These are phyloP conservation scores for Lachancea dasiensis DNA, from an alignment of 805 yeast species.

Conservation along the genomic window DNA sequence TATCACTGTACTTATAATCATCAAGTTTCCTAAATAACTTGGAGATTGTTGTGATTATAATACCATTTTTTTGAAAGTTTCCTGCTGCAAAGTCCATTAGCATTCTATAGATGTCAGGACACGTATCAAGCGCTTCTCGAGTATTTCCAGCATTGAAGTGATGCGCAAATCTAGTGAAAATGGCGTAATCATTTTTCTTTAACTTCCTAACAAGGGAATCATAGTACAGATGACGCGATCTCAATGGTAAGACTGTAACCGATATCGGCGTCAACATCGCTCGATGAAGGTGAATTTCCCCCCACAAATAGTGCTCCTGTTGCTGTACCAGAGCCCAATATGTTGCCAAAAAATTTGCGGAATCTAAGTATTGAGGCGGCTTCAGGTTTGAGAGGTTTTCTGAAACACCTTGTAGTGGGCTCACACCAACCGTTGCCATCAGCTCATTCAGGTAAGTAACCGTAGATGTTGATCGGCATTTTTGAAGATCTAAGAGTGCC, in stretches of 20 bases:
- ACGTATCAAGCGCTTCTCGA: slow-evolving; percentile 10
- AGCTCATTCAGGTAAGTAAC: slow-evolving; percentile 24
- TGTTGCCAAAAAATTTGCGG: slow-evolving; percentile 38
- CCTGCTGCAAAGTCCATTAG: slow-evolving; percentile 53
- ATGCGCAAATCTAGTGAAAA: slow-evolving; percentile 24
- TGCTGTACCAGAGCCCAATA: slow-evolving; percentile 46
- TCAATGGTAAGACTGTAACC: slow-evolving; percentile 40
- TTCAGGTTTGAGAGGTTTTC: slow-evolving; percentile 1
- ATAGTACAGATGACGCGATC: slow-evolving; percentile 33
- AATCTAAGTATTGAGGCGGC: slow-evolving; percentile 20
- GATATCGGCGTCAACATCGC: slow-evolving; percentile 37
- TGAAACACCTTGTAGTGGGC: slow-evolving; percentile 13
- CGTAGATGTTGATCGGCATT: slow-evolving; percentile 16
- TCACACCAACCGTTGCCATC: slow-evolving; percentile 16
- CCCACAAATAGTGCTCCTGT: slow-evolving; percentile 41
- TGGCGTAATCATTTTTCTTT: slow-evolving; percentile 16
- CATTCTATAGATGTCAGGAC: slow-evolving; percentile 38
- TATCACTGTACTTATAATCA: slow-evolving; percentile 34
- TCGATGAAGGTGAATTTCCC: slow-evolving; percentile 28
- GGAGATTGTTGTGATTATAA: slow-evolving; percentile 44
- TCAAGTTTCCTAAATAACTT: slow-evolving; percentile 30
- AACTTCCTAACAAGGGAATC: slow-evolving; percentile 28
- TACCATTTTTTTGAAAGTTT: slow-evolving; percentile 40
- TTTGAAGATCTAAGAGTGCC: slow-evolving; percentile 28
- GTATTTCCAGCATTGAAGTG: slow-evolving; percentile 17